These are phyloP conservation scores for Cladosporium halotolerans DNA, from an alignment of 2,329 filamentous ascomycete species.

Conservation along the genomic window DNA sequence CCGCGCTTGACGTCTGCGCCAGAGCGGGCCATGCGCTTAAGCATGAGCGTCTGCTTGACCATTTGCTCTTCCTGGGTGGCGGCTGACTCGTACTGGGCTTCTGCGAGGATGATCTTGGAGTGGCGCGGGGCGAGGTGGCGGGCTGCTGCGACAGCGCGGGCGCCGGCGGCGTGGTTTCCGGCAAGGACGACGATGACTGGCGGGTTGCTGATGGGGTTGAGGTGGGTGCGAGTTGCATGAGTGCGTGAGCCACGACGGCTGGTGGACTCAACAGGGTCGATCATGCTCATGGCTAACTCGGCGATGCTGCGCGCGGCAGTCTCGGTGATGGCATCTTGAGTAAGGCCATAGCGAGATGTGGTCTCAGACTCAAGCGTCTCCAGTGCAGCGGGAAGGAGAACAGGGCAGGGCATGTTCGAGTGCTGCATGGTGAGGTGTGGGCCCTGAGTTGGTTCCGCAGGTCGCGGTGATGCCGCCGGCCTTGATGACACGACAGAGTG, in stretches of 20 bases:
- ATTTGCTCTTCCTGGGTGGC: slow-evolving; percentile 74
- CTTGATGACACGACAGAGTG: slow-evolving; percentile 21
- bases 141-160: slow-evolving; percentile 75
- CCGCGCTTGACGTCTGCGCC: slow-evolving; percentile 55
- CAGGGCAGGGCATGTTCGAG: slow-evolving; percentile 50
- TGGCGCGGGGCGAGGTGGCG: slow-evolving; percentile 82
- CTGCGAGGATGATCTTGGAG: slow-evolving; percentile 71
- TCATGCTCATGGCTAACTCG: slow-evolving; percentile 60
- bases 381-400: slow-evolving; percentile 70
- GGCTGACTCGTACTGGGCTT: slow-evolving; percentile 79
- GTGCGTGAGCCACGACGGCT: slow-evolving; percentile 24
- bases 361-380: slow-evolving; percentile 88
- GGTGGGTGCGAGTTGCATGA: slow-evolving; percentile 16
- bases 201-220: slow-evolving; percentile 54
- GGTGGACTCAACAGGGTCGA: slow-evolving; percentile 17
- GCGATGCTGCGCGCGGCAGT: slow-evolving; percentile 86
- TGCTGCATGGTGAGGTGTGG: slow-evolving; percentile 48
- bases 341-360: slow-evolving; percentile 76
- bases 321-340: slow-evolving; percentile 85
- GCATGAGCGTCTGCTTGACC: slow-evolving; percentile 73
- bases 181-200: slow-evolving; percentile 71
- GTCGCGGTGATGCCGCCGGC: slow-evolving; percentile 3
- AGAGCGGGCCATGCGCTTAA: slow-evolving; percentile 60
- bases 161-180: slow-evolving; percentile 88
- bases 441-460: slow-evolving; percentile 13